Conservation (phyloP, 2,329 filamentous ascomycete genomes). For the Pseudofabraea citricarpa region DNA sequence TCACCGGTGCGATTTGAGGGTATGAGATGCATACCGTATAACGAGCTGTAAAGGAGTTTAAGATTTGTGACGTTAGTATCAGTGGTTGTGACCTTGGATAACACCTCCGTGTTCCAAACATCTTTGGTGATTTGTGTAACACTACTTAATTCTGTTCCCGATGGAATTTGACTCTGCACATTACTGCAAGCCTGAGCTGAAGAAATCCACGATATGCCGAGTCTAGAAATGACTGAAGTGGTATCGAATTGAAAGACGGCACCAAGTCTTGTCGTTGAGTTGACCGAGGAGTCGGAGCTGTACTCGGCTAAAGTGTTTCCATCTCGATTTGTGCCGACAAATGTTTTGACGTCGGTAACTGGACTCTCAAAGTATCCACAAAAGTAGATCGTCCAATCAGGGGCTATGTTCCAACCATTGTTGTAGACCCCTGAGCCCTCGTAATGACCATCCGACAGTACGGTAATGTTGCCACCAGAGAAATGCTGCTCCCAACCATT, state of each 20-base stretch:
- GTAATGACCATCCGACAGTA: constrained; percentile 48
- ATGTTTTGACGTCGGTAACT: constrained; percentile 39
- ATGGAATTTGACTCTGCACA: constrained; percentile 38
- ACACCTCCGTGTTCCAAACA: constrained; percentile 56
- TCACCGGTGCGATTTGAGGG: constrained; percentile 68
- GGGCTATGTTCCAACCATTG: constrained; percentile 62
- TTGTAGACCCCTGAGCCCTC: constrained; percentile 58
- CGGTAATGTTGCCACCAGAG: constrained; percentile 51
- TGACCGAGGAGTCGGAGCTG: constrained; percentile 17
- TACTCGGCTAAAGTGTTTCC: constrained; percentile 3
- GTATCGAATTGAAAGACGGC: constrained; percentile 40
- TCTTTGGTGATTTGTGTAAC: constrained; percentile 39
- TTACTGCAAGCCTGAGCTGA: constrained; percentile 43
- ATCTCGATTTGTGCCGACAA: constrained; percentile 29
- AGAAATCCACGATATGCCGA: constrained; percentile 47
- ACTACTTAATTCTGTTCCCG: constrained; percentile 36
- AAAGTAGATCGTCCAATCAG: constrained; percentile 58
- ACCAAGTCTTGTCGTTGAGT: constrained; percentile 40
- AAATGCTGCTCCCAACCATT: constrained; percentile 59
- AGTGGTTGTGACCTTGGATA: constrained; percentile 59
- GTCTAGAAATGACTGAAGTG: constrained; percentile 39
- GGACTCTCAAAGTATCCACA: constrained; percentile 54
- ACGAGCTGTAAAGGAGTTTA: constrained; percentile 58
- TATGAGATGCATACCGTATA: constrained; percentile 66
- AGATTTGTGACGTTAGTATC: constrained; percentile 51